These are phyloP conservation scores for Kandelia obovata DNA, from an alignment of 345 rosid species.

Conservation along the genomic window DNA sequence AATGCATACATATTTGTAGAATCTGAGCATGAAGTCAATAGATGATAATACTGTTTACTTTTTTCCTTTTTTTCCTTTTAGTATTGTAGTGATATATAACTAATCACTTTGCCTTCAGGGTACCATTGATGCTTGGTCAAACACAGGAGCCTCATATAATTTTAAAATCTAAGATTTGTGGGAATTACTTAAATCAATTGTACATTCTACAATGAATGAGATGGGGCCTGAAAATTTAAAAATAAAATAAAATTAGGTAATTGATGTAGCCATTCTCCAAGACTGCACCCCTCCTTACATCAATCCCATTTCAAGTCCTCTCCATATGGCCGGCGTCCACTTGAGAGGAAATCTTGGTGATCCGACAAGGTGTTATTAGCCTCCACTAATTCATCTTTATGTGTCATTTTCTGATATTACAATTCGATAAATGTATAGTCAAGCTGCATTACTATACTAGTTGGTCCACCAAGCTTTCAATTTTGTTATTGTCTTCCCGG, in stretches of 20 bases:
- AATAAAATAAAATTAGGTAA: conserved; percentile 17
- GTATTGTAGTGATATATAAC: no score
- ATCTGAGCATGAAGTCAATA: no score
- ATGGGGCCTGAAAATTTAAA: conserved; percentile 20
- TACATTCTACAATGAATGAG: background rate
- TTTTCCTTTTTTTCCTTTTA: no score
- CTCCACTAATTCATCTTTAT: background rate
- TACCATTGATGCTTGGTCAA: no score
- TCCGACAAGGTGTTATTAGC: background rate
- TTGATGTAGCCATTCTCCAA: background rate
- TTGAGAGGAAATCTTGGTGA: conserved; percentile 6
- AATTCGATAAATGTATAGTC: background rate
- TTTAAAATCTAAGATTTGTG: background rate
- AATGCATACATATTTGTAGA: no score
- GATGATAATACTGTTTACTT: no score
- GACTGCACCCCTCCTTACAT: conserved; percentile 3
- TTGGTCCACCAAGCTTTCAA: background rate
- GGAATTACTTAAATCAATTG: background rate
- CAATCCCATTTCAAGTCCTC: conserved; percentile 10
- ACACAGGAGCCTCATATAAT: no score
- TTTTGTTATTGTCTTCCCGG: background rate
- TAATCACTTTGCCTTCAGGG: no score
- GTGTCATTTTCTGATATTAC: conserved; percentile 1
- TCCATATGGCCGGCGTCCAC: background rate
- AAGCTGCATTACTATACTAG: background rate